phyloP scores from a whole-genome alignment of 805 yeast genomes.

The Ogataea naganishii region DNA sequence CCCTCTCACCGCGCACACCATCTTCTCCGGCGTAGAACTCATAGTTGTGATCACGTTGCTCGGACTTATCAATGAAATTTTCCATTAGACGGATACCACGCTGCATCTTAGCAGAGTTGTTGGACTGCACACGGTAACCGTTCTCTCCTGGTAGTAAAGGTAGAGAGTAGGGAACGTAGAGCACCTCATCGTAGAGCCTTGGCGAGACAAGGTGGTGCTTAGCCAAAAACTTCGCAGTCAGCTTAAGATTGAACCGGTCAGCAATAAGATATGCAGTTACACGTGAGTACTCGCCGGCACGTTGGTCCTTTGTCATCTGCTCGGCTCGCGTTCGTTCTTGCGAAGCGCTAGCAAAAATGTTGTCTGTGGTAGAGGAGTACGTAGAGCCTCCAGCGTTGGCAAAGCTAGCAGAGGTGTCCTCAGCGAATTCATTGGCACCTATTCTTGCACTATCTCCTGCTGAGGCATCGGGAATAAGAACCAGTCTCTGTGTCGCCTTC shows the following conservation, averaged over 20 bases:
- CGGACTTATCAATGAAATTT: constrained; percentile 67
- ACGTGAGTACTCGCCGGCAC: constrained; percentile 63
- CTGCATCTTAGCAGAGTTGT: constrained; percentile 36
- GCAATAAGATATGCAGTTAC: constrained; percentile 90
- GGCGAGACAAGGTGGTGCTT: constrained; percentile 78
- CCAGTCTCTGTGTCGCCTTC: constrained; percentile 78
- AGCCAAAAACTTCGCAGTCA: constrained; percentile 55
- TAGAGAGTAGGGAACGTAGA: constrained; percentile 81
- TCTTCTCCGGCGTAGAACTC: constrained; percentile 83
- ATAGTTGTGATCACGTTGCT: constrained; percentile 83
- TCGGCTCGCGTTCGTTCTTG: constrained; percentile 36
- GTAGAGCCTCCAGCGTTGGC: no score
- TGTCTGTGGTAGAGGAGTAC: constrained; percentile 20
- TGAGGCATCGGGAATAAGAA: constrained; percentile 65
- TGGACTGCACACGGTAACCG: constrained; percentile 69
- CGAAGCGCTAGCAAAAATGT: constrained; percentile 22
- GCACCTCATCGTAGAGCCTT: constrained; percentile 83
- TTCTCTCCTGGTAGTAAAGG: constrained; percentile 82
- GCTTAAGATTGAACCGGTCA: constrained; percentile 64
- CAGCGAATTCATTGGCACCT: background rate
- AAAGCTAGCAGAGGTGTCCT: no score
- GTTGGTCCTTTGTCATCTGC: constrained; percentile 45
- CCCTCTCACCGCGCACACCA: no score
- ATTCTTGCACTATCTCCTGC: constrained; percentile 11
- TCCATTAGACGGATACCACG: constrained; percentile 51